Base-by-base conservation (phyloP, 352 stramenopile species). In the Hyaloperonospora arabidopsidis region DNA sequence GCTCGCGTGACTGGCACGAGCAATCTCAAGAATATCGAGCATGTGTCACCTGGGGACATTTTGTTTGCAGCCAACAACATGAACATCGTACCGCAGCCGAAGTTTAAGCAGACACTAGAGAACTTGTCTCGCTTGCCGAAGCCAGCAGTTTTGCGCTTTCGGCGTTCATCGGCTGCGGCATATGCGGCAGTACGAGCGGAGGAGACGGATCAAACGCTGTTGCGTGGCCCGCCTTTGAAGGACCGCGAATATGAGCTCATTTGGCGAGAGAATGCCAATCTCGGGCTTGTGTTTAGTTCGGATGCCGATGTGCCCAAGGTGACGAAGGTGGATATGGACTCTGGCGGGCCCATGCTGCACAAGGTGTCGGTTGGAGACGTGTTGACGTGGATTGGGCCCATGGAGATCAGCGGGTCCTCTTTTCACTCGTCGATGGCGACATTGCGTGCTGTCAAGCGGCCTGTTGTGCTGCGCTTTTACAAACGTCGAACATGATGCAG, bases 351-450 rank as follows among this genome's bases (percentile, higher is more conserved):
- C 13, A 86, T 76, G 54, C 77, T 94, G 29, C 68, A 76, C 48
- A 70, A 83, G 34, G 81, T 94, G 21, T 76, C 70, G 8, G 68
- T 91, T 11, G 81, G 81, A 28, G 84, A 94, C 54, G 72, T 80
- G 29, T 67, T 94, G 22, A 79, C 81, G 28, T 87, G 74, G 59
- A 90, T 94, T 48, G 84, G 84, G 0, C 69, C 77, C 1, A 83
- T 89, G 65, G 80, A 87, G 29, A 90, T 94, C 50, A 65, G 68
- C 35, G 73, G 77, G 14, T 85, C 79, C 35, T 79, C 80, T 18
- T 94, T 94, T 57, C 81, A 94, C 49, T 79, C 78, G 57, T 92
- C 81, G 12, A 94, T 94, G 79, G 79, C 82, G 18, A 88, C 79
- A 34, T 57, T 94, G 45, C 81, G 81, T 15, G 84, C 79, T 3